These are phyloP conservation scores for Mycosphaerella arachidis DNA, from an alignment of 2,329 filamentous ascomycete species.

Conservation along the genomic window DNA sequence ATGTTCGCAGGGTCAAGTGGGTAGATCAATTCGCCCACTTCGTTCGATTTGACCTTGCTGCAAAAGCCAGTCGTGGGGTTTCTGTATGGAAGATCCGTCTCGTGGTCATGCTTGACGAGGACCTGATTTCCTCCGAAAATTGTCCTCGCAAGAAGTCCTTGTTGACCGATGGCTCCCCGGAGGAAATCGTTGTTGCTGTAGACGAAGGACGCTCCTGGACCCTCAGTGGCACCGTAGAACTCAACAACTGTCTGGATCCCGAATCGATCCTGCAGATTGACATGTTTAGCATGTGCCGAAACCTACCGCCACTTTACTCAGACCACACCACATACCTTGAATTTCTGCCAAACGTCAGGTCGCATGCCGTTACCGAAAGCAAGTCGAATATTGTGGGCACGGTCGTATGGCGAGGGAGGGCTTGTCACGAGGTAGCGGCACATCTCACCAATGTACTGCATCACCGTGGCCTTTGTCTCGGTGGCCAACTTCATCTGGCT, in stretches of 20 bases:
- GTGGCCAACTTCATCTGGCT: constrained; percentile 74
- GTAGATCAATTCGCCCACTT: constrained; percentile 72
- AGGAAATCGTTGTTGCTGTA: constrained; percentile 66
- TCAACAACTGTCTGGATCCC: constrained; percentile 34
- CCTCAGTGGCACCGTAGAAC: constrained; percentile 43
- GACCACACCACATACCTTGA: constrained; percentile 51
- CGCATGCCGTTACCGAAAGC: constrained; percentile 83
- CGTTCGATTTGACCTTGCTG: constrained; percentile 52
- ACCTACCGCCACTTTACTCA: not conserved
- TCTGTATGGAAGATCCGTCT: constrained; percentile 63
- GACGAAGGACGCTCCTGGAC: constrained; percentile 66
- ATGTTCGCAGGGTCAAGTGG: constrained; percentile 63
- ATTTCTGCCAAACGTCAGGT: constrained; percentile 72
- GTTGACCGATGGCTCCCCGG: constrained; percentile 73
- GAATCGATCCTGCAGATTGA: constrained; percentile 55
- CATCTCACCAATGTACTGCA: constrained; percentile 87
- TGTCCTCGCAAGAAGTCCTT: constrained; percentile 57
- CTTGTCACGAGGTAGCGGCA: constrained; percentile 74
- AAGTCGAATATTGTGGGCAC: constrained; percentile 64
- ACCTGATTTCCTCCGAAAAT: constrained; percentile 50
- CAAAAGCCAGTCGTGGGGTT: constrained; percentile 68
- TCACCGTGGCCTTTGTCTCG: constrained; percentile 64
- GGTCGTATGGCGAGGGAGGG: constrained; percentile 62
- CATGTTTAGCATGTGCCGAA: not conserved
- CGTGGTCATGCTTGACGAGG: constrained; percentile 67